Evolutionary conservation across 1,284 basidiomycete species (phyloP).

Genomic region (Tylopilus sp.): DNA sequence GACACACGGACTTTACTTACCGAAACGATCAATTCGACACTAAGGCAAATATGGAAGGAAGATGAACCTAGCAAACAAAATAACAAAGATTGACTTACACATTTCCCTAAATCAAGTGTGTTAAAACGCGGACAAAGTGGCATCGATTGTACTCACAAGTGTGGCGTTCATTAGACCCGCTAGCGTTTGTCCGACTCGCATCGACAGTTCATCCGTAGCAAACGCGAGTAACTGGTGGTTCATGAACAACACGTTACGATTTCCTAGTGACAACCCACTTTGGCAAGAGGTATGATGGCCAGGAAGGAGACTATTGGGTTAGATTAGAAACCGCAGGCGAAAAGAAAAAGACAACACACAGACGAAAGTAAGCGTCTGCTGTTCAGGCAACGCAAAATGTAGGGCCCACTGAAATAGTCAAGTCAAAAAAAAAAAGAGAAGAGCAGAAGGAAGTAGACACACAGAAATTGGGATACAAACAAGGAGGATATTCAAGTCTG

Average conservation of each 20-base stretch:
- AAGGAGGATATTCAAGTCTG: conserved; percentile 75
- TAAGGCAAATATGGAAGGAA: conserved; percentile 38
- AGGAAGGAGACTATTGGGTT: conserved; percentile 72
- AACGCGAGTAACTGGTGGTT: conserved; percentile 77
- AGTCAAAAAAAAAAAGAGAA: conserved; percentile 9
- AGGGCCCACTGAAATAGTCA: conserved; percentile 71
- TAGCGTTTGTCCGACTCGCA: conserved; percentile 87
- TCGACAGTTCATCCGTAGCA: conserved; percentile 88
- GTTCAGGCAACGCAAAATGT: conserved; percentile 65
- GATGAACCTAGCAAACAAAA: conserved; percentile 9
- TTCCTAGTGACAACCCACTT: conserved; percentile 53
- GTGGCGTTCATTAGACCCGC: conserved; percentile 91
- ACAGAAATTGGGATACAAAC: conserved; percentile 79
- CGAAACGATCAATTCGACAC: conserved; percentile 85
- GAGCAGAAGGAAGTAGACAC: conserved; percentile 34
- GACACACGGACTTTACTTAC: conserved; percentile 47
- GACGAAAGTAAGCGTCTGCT: conserved; percentile 76
- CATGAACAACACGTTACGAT: not conserved
- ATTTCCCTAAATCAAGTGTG: conserved; percentile 66
- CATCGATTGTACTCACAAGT: conserved; percentile 59
- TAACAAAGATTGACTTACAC: conserved; percentile 61
- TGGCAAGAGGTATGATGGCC: conserved; percentile 81
- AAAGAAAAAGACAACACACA: conserved; percentile 51
- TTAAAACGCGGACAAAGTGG: conserved; percentile 14
- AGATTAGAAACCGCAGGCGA: conserved; percentile 12